Conservation (phyloP, 345 rosid genomes). For the Dovyalis caffra region DNA sequence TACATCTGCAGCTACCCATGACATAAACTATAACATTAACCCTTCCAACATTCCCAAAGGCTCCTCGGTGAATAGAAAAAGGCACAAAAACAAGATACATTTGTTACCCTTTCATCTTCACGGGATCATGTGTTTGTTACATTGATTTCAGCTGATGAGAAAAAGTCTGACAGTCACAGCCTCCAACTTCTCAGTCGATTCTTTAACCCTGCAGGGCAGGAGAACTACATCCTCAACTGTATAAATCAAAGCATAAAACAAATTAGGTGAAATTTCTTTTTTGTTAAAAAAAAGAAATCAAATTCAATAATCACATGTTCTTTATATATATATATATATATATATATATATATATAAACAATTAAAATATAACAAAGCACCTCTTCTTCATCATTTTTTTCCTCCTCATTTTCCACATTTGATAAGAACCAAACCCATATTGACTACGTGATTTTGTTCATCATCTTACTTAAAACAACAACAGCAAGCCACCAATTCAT, state of each 20-base stretch:
- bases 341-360: neutral
- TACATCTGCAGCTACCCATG: conserved; percentile 16
- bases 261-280: neutral
- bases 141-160: conserved; percentile 8
- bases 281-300: neutral
- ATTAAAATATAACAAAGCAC: neutral
- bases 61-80: conserved; percentile 14
- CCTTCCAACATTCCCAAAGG: conserved; percentile 10
- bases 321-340: neutral
- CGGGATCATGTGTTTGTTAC: conserved; percentile 10
- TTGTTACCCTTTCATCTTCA: conserved; percentile 24
- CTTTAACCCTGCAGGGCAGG: conserved; percentile 16
- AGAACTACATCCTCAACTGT: conserved; percentile 8
- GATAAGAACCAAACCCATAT: neutral
- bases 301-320: neutral
- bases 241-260: neutral
- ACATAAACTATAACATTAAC: conserved; percentile 17
- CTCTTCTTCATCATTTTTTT: neutral
- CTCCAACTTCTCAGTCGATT: conserved; percentile 1
- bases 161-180: conserved; percentile 3
- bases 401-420: neutral
- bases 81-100: conserved; percentile 19
- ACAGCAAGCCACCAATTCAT: neutral
- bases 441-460: neutral
- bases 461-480: neutral